phyloP scores from a whole-genome alignment of 306 rosid species.

The Alnus glutinosa region DNA sequence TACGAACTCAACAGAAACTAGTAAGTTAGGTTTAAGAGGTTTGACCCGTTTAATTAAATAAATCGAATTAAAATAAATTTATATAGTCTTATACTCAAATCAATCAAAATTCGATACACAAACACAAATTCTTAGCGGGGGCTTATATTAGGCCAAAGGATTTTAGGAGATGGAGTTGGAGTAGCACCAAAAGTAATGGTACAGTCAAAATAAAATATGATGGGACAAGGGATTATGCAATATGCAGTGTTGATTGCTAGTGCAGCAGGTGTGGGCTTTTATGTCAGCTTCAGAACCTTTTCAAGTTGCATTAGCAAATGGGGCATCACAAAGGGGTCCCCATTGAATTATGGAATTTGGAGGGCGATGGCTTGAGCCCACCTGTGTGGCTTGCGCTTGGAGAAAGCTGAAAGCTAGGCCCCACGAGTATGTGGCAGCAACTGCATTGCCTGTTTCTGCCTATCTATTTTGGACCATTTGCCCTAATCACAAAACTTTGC shows the following conservation, averaged over 20 bases:
- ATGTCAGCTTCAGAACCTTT: constrained; percentile 33
- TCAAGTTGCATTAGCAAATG: constrained; percentile 7
- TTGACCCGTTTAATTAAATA: too few relatives aligned
- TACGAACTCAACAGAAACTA: too few relatives aligned
- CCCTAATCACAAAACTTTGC: background rate
- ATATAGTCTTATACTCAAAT: too few relatives aligned
- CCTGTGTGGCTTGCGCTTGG: background rate
- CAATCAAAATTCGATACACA: too few relatives aligned
- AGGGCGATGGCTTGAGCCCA: constrained; percentile 2
- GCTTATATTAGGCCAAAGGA: too few relatives aligned
- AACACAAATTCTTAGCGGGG: too few relatives aligned
- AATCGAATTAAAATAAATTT: too few relatives aligned
- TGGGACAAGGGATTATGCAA: background rate
- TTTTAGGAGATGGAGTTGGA: too few relatives aligned
- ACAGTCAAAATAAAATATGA: background rate
- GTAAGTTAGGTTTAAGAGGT: too few relatives aligned
- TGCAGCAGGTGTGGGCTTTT: constrained; percentile 45
- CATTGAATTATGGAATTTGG: constrained; percentile 37
- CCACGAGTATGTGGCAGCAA: background rate
- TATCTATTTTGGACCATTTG: background rate
- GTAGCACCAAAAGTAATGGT: too few relatives aligned
- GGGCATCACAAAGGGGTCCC: constrained; percentile 28
- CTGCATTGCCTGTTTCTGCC: background rate
- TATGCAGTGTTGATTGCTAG: constrained; percentile 26
- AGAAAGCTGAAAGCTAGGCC: background rate